These are phyloP conservation scores for Zizania palustris DNA, from an alignment of 202 grass and related monocot genomes.

Conservation along the genomic window DNA sequence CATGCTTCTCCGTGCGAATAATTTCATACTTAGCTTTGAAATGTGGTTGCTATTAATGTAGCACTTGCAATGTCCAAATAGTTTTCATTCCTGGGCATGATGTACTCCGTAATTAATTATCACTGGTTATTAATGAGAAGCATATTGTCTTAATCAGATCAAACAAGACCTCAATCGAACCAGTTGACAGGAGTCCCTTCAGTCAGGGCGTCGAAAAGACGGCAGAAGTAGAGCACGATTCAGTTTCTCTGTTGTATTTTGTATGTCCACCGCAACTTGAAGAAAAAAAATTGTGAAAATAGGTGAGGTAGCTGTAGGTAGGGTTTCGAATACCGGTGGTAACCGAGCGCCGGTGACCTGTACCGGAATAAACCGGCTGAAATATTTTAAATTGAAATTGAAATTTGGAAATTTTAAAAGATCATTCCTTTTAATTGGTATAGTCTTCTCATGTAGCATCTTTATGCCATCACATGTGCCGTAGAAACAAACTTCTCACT, in stretches of 20 bases:
- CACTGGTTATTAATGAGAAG: conserved; percentile 21
- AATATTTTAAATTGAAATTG: too few relatives aligned
- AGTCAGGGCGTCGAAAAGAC: conserved; percentile 46
- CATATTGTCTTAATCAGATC: conserved; percentile 41
- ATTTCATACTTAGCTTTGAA: background rate
- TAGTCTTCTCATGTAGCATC: too few relatives aligned
- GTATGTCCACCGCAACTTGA: background rate
- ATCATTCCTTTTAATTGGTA: too few relatives aligned
- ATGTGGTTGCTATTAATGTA: background rate
- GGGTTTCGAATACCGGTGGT: background rate
- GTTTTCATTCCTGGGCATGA: background rate
- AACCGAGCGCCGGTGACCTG: background rate
- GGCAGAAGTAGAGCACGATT: conserved; percentile 44
- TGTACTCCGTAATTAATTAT: conserved; percentile 30
- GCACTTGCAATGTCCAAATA: background rate
- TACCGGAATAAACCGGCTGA: too few relatives aligned
- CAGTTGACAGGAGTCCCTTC: conserved; percentile 49
- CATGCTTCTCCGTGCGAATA: background rate
- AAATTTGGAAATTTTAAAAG: too few relatives aligned
- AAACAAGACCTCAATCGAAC: conserved; percentile 34
- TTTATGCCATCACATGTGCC: too few relatives aligned
- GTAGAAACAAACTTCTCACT: too few relatives aligned
- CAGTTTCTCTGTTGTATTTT: conserved; percentile 14
- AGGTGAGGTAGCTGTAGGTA: conserved; percentile 18
- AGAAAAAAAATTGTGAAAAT: conserved; percentile 29